phyloP scores from a whole-genome alignment of 371 early-diverging fungal genomes.

The Mucor saturninus region DNA sequence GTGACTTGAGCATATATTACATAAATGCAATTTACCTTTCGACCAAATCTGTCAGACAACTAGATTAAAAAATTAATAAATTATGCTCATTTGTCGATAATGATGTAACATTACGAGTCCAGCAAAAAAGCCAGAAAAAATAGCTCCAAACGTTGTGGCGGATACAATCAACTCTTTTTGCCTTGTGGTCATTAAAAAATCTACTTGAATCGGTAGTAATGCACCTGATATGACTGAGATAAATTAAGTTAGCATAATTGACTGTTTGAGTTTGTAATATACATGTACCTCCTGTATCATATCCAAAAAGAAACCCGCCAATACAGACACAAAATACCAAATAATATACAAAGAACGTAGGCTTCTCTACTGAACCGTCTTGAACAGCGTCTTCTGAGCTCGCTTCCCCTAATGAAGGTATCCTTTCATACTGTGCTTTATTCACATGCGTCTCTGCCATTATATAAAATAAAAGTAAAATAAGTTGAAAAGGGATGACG shows the following conservation, averaged over 20 bases:
- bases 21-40: slow-evolving; percentile 37
- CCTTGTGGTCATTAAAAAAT: slow-evolving; percentile 59
- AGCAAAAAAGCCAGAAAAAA: slow-evolving; percentile 64
- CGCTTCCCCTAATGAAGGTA: slow-evolving; percentile 11
- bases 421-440: slow-evolving; percentile 3
- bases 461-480: background rate
- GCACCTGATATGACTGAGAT: slow-evolving; percentile 59
- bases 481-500: background rate
- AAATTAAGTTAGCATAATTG: background rate
- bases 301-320: slow-evolving; percentile 72
- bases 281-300: slow-evolving; percentile 65
- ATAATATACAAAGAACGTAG: slow-evolving; percentile 38
- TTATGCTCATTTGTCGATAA: background rate
- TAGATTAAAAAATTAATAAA: slow-evolving; percentile 1
- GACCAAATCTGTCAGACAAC: slow-evolving; percentile 45
- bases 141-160: slow-evolving; percentile 68
- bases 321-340: slow-evolving; percentile 59
- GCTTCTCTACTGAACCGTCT: slow-evolving; percentile 2
- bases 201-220: slow-evolving; percentile 57
- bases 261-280: background rate
- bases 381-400: slow-evolving; percentile 17
- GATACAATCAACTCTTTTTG: slow-evolving; percentile 64
- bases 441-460: slow-evolving; percentile 2
- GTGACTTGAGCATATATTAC: background rate
- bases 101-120: slow-evolving; percentile 46